Evolutionary conservation across 495 filamentous ascomycete species (phyloP).

Genomic region (Annulohypoxylon moriforme): DNA sequence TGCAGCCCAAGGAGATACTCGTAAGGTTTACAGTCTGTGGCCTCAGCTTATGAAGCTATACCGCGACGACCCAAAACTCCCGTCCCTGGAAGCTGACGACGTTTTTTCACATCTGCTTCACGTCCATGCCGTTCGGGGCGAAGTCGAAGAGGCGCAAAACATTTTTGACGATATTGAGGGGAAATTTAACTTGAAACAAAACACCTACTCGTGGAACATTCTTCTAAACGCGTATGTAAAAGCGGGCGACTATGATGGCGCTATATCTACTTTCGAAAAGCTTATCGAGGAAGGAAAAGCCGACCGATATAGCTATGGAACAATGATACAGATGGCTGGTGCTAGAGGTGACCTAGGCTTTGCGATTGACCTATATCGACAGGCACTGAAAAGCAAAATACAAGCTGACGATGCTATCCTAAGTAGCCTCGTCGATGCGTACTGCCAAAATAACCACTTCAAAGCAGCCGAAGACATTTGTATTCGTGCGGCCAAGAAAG

Average conservation of each 20-base stretch:
- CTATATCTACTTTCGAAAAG: slow-evolving; percentile 67
- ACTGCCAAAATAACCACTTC: slow-evolving; percentile 71
- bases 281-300: slow-evolving; percentile 63
- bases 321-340: slow-evolving; percentile 76
- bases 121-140: slow-evolving; percentile 72
- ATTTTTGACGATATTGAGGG: slow-evolving; percentile 69
- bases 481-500: slow-evolving; percentile 51
- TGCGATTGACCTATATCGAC: slow-evolving; percentile 69
- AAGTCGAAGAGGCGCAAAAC: slow-evolving; percentile 65
- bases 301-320: slow-evolving; percentile 72
- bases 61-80: slow-evolving; percentile 50
- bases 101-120: slow-evolving; percentile 65
- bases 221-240: slow-evolving; percentile 76
- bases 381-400: slow-evolving; percentile 57
- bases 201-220: slow-evolving; percentile 75
- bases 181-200: slow-evolving; percentile 65
- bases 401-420: slow-evolving; percentile 61
- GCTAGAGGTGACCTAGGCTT: slow-evolving; percentile 79
- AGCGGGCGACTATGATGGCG: slow-evolving; percentile 71
- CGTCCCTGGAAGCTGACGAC: slow-evolving; percentile 43
- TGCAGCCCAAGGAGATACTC: slow-evolving; percentile 65
- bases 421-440: slow-evolving; percentile 72
- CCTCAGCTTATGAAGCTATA: slow-evolving; percentile 56
- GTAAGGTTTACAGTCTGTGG: slow-evolving; percentile 65
- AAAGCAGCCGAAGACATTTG: slow-evolving; percentile 71